phyloP scores from a whole-genome alignment of 495 filamentous ascomycete genomes.

The Trichoderma erinaceum region DNA sequence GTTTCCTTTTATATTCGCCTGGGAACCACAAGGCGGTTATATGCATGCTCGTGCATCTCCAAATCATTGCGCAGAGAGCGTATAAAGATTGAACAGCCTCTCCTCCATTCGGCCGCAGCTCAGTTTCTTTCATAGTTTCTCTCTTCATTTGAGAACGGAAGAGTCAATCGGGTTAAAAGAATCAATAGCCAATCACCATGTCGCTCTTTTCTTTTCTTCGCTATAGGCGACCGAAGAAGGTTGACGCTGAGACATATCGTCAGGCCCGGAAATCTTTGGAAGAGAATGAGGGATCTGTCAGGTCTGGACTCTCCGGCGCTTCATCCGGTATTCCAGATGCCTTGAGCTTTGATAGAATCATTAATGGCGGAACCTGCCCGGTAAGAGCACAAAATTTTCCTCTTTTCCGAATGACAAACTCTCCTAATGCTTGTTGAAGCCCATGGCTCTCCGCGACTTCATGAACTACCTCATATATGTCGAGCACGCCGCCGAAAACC shows the following conservation, averaged over 20 bases:
- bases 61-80: not conserved
- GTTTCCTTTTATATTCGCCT: not conserved
- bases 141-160: not conserved
- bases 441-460: slow-evolving; percentile 67
- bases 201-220: not conserved
- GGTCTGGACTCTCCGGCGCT: not conserved
- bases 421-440: slow-evolving; percentile 39
- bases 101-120: not conserved
- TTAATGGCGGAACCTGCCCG: slow-evolving; percentile 68
- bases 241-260: not conserved
- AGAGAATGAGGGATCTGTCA: slow-evolving; percentile 8
- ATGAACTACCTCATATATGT: slow-evolving; percentile 76
- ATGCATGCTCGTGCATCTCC: not conserved
- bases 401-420: slow-evolving; percentile 2
- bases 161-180: not conserved
- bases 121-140: not conserved
- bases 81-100: not conserved
- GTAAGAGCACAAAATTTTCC: slow-evolving; percentile 39
- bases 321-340: slow-evolving; percentile 55
- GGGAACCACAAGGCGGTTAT: not conserved
- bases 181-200: not conserved
- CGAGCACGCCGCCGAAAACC: slow-evolving; percentile 67
- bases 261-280: not conserved
- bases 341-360: slow-evolving; percentile 65
- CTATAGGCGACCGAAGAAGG: not conserved